Conservation (phyloP, 495 filamentous ascomycete genomes). For the Cercophora sp. region DNA sequence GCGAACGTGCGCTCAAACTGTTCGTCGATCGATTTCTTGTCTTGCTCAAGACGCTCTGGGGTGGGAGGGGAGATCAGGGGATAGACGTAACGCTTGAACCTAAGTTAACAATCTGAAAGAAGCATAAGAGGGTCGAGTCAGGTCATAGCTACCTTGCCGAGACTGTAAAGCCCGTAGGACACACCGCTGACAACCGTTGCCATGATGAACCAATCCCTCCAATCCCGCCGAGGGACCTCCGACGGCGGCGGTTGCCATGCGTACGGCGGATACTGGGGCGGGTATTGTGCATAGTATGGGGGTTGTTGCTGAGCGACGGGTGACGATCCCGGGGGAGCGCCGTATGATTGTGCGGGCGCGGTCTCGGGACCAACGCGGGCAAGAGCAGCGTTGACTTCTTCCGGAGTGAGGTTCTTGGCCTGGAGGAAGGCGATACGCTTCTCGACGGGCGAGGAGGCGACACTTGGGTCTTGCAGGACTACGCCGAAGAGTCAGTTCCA, state of each 20-base stretch:
- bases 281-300: conserved; percentile 65
- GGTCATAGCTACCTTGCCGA: conserved; percentile 63
- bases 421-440: conserved; percentile 89
- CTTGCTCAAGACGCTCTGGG: conserved; percentile 83
- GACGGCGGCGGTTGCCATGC: conserved; percentile 57
- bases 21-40: conserved; percentile 87
- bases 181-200: conserved; percentile 85
- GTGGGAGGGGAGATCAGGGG: conserved; percentile 92
- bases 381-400: conserved; percentile 85
- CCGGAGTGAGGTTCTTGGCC: conserved; percentile 94
- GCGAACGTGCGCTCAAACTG: conserved; percentile 88
- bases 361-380: conserved; percentile 61
- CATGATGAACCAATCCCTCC: conserved; percentile 98
- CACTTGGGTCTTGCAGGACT: conserved; percentile 93
- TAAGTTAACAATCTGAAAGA: conserved; percentile 16
- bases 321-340: conserved; percentile 36
- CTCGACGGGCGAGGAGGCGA: conserved; percentile 84
- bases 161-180: conserved; percentile 78
- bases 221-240: conserved; percentile 74
- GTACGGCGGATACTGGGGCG: conserved; percentile 60
- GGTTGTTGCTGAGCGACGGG: conserved; percentile 40
- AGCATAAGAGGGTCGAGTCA: background rate
- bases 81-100: conserved; percentile 71
- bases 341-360: conserved; percentile 48
- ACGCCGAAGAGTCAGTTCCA: conserved; percentile 15